Conservation (phyloP, 345 rosid genomes). For the Melaleuca alternifolia region DNA sequence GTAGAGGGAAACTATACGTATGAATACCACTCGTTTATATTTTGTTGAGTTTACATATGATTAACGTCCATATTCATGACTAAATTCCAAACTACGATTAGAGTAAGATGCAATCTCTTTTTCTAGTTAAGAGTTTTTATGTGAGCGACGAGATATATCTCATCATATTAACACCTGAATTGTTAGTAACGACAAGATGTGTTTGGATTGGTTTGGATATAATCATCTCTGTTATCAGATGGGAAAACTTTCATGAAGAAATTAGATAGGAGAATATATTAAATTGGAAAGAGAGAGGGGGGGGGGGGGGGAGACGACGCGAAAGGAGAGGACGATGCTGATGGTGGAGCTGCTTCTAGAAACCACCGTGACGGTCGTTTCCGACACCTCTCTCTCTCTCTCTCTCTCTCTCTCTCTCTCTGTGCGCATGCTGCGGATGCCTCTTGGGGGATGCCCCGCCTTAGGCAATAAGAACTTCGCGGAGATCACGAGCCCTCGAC, state of each 20-base stretch:
- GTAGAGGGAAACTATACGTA: background rate
- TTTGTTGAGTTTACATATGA: background rate
- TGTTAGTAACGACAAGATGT: too few species aligned
- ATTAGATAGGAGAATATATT: background rate
- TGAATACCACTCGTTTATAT: background rate
- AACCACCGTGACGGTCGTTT: background rate
- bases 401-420: background rate
- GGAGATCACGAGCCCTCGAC: background rate
- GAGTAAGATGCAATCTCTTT: background rate
- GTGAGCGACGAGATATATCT: background rate
- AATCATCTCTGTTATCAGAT: too few species aligned
- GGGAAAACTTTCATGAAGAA: too few species aligned
- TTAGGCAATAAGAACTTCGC: background rate
- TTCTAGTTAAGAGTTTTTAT: background rate
- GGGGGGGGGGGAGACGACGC: background rate
- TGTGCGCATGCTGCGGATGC: background rate
- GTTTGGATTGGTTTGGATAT: too few species aligned
- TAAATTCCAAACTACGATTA: background rate
- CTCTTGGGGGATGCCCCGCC: background rate
- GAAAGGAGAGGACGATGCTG: background rate
- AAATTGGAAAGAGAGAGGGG: slow-evolving; percentile 35
- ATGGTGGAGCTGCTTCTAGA: background rate
- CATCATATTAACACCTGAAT: background rate
- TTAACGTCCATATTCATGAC: background rate
- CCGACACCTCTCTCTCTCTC: background rate